Evolutionary conservation across 805 yeast species (phyloP), one percentile per base, ranked within the genome.

Genomic region (Ogataea nonfermentans): DNA sequence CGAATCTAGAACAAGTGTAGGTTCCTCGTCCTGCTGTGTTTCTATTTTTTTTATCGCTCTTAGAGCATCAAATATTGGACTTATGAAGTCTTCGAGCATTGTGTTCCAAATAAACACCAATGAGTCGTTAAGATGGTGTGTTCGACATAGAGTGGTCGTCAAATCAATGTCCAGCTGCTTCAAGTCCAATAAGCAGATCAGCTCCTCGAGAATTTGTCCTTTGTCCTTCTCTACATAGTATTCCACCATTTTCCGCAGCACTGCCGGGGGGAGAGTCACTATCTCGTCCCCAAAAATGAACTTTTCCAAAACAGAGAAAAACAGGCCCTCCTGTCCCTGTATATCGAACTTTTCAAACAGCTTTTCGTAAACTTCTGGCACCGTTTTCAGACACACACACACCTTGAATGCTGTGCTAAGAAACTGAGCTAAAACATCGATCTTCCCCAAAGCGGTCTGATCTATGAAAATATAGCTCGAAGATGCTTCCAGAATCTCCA

Each of bases 101-200:
- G 64, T 66, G 48, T 79, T 86, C 84, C 91, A 84, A 13, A 93
- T 74, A 56, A 78, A 88, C 0, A 79, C 71, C 34, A 76, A 63
- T 25, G 86, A 74, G 37, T 86, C 95, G 24, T 68, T 66, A 5
- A 90, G 63, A 6, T 73, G 63, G 49, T 79, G 66, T 44, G 70
- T 55, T 27, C 67, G 65, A 56, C 96, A 82, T 12, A 85, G 62
- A 9, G 68, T 68, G 10, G 88, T 69, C 0, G 95, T 79, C 15
- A 81, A 64, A 60, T 91, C 96, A 25, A 91, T 74, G 55, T 91
- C 96, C 35, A 93, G 68, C 9, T 79, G 73, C 6, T 67, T 51
- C 7, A 84, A 69, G 51, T 89, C 90, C 17, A 91, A 56, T 2
- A 77, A 63, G 49, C 95, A 84, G 9, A 90, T 67, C 23, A 86